Evolutionary conservation across 2,329 filamentous ascomycete species (phyloP).

Genomic region (Epichloe coenophiala): DNA sequence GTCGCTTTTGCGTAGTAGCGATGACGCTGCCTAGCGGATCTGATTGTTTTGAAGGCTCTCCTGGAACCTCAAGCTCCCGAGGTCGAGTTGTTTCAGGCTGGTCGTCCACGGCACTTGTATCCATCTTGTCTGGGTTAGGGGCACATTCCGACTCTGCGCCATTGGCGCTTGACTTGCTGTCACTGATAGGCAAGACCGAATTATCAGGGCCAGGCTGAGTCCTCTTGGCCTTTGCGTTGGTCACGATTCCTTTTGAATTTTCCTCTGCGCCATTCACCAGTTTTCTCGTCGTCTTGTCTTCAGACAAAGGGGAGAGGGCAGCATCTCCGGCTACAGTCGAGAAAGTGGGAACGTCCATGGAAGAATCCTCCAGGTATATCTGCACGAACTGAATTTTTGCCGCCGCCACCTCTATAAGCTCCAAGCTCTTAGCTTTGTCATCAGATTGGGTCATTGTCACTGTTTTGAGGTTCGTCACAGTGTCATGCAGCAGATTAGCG

Average conservation of each 20-base stretch:
- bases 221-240: not conserved
- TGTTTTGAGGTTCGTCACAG: constrained; percentile 48
- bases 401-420: constrained; percentile 43
- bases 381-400: constrained; percentile 54
- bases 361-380: constrained; percentile 45
- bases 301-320: not conserved
- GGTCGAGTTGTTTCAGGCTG: not conserved
- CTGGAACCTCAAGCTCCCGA: not conserved
- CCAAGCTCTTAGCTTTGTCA: constrained; percentile 34
- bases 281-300: not conserved
- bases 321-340: not conserved
- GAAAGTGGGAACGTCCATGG: constrained; percentile 31
- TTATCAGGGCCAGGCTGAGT: not conserved
- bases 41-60: not conserved
- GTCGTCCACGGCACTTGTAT: not conserved
- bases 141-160: not conserved
- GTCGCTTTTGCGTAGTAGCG: constrained; percentile 9
- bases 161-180: not conserved
- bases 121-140: not conserved
- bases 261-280: not conserved
- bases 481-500: constrained; percentile 53
- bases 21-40: not conserved
- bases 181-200: not conserved
- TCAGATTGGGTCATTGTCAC: constrained; percentile 37
- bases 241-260: not conserved